These are phyloP conservation scores for Karstenula rhodostoma DNA, from an alignment of 2,329 filamentous ascomycete species.

Conservation along the genomic window DNA sequence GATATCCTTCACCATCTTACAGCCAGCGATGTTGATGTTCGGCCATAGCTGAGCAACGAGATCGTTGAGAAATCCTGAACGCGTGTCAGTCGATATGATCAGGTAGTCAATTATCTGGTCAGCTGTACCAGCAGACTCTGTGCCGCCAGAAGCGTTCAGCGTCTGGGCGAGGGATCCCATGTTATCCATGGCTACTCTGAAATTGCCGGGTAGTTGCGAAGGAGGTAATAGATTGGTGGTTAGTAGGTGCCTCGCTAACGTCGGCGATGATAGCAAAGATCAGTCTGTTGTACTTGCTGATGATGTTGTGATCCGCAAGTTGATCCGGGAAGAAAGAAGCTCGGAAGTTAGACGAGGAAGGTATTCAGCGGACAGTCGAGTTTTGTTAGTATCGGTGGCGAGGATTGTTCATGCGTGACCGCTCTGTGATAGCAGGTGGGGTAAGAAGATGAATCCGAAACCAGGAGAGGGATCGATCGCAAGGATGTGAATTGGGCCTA, in stretches of 20 bases:
- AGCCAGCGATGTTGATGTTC: slow-evolving; percentile 56
- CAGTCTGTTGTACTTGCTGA: neutral
- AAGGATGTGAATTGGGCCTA: slow-evolving; percentile 4
- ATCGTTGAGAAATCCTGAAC: slow-evolving; percentile 57
- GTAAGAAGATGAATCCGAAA: neutral
- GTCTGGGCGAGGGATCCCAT: slow-evolving; percentile 50
- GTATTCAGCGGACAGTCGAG: too few relatives aligned
- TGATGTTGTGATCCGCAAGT: neutral
- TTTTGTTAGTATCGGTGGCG: neutral
- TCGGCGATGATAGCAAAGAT: neutral
- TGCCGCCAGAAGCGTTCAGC: slow-evolving; percentile 52
- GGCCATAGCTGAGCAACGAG: slow-evolving; percentile 60
- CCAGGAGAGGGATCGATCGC: slow-evolving; percentile 2
- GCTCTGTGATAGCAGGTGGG: neutral
- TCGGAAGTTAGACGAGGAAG: neutral
- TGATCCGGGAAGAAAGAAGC: neutral
- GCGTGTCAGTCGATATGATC: slow-evolving; percentile 4
- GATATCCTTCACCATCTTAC: slow-evolving; percentile 56
- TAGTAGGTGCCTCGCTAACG: too few relatives aligned
- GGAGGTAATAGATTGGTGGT: neutral
- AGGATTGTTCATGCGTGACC: neutral
- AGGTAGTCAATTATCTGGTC: neutral
- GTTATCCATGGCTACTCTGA: slow-evolving; percentile 4
- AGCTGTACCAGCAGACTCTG: slow-evolving; percentile 49
- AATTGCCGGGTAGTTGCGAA: neutral